A percentile compares a stretch with the other conserved stretches of the same genome.
Evolutionary conservation across 306 rosid species (phyloP).

Genomic region (Prunus armeniaca): DNA sequence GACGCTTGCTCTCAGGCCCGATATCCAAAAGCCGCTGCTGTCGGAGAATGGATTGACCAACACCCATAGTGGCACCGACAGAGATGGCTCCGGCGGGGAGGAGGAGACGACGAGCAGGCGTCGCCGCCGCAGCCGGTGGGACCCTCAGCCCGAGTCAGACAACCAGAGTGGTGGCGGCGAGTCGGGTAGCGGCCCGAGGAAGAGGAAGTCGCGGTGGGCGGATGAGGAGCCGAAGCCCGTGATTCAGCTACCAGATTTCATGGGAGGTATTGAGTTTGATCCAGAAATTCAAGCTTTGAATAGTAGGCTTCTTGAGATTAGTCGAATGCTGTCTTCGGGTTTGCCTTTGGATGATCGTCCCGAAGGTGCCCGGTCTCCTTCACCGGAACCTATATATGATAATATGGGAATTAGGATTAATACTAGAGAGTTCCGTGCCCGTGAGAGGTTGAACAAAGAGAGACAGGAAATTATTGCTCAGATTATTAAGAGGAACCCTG

Average conservation of each 20-base stretch:
- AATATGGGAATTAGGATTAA: constrained; percentile 91
- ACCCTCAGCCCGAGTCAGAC: constrained; percentile 87
- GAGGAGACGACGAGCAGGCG: constrained; percentile 87
- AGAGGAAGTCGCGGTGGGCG: constrained; percentile 94
- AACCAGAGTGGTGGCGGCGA: constrained; percentile 58
- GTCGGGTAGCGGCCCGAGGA: constrained; percentile 55
- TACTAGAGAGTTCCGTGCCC: constrained; percentile 90
- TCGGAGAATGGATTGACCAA: constrained; percentile 70
- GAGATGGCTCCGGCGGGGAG: constrained; percentile 84
- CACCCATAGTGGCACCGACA: constrained; percentile 81
- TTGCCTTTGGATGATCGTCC: constrained; percentile 91
- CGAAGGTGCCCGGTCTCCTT: constrained; percentile 96
- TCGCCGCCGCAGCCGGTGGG: constrained; percentile 91
- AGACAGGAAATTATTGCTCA: constrained; percentile 92
- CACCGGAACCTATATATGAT: constrained; percentile 93
- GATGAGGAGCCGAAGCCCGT: constrained; percentile 90
- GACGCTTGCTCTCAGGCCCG: constrained; percentile 15
- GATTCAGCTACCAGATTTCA: constrained; percentile 90
- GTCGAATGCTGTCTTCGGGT: constrained; percentile 92
- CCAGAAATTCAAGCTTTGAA: constrained; percentile 94
- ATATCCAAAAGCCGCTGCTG: constrained; percentile 37
- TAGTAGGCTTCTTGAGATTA: constrained; percentile 85
- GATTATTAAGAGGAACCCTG: constrained; percentile 89
- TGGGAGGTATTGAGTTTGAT: constrained; percentile 98
- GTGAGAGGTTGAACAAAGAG: constrained; percentile 84